Evolutionary conservation across 768 basidiomycete genomes (phyloP), one percentile per base, ranked within the genome.

Genomic region (Pleurotus sapidus): DNA sequence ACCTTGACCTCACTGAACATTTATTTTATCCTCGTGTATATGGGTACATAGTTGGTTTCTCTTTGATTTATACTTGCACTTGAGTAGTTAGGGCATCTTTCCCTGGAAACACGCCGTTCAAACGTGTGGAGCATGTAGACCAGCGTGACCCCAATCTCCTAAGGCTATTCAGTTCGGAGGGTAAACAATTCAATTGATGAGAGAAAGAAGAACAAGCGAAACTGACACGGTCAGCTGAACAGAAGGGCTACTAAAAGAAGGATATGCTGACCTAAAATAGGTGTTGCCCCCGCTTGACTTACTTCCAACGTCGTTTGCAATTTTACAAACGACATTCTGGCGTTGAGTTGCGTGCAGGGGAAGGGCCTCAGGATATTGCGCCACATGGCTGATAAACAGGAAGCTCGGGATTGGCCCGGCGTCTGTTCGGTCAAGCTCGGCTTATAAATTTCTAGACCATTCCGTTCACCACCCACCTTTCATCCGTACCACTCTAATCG

Each of bases 401-500:
- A 40, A 20, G 24, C n/a, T 17, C n/a, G 51, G 51, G 51, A 53
- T 53, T 53, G 51, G 51, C 24, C 51, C 51, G 51, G 51, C n/a
- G 37, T 18, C 51, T 39, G 37, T 25, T 53, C 51, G 51, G 51
- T 39, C 51, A 39, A 42, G 51, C 51, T 53, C 51, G 51, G 51
- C 51, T 56, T 46, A 60, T 37, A 56, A 60, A 57, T 47, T 57
- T 49, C 54, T 37, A 56, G 54, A 40, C 39, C 50, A 38, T 56
- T 46, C 58, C 46, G 14, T 20, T 17, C 49, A 43, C 23, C 24
- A 14, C 20, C 45, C 18, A 17, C 20, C 20, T 15, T 45, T 47
- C 25, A 30, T 49, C 24, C 46, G 47, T n/a, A 53, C 57, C 43
- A 63, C 61, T 63, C 60, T 59, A 65, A 68, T 64, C 66, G 87